phyloP scores from a whole-genome alignment of 805 yeast species.

The Vanderwaltozyma tropicalis region DNA sequence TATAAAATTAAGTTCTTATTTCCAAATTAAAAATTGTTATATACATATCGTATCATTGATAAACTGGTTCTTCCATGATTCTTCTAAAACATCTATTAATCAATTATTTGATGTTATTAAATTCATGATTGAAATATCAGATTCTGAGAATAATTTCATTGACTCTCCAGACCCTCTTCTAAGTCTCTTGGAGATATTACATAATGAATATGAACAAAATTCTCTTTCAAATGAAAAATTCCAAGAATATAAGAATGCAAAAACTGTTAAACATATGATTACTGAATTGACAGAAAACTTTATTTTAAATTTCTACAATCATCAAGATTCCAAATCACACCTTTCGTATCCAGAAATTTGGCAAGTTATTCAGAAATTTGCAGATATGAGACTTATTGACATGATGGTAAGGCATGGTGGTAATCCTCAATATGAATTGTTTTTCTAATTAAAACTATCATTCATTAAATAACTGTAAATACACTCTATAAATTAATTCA shows the following conservation, averaged over 20 bases:
- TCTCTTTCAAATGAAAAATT: too few species aligned
- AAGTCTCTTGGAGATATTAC: slow-evolving; percentile 1
- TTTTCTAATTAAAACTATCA: slow-evolving; percentile 4
- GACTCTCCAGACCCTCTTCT: slow-evolving; percentile 6
- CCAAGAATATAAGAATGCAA: neutral
- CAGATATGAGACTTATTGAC: slow-evolving; percentile 14
- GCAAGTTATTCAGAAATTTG: slow-evolving; percentile 10
- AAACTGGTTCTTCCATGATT: too few species aligned
- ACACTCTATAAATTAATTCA: neutral
- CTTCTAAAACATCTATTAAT: neutral
- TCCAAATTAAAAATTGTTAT: too few species aligned
- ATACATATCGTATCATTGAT: too few species aligned
- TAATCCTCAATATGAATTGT: slow-evolving; percentile 15
- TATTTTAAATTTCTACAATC: slow-evolving; percentile 7
- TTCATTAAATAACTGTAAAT: neutral
- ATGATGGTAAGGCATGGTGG: slow-evolving; percentile 16
- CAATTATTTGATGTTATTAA: neutral
- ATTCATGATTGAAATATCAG: neutral
- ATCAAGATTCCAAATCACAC: slow-evolving; percentile 3
- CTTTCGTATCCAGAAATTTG: slow-evolving; percentile 18
- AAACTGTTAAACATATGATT: too few species aligned
- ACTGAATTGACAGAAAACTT: slow-evolving; percentile 7
- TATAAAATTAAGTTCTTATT: too few species aligned
- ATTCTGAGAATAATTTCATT: neutral
- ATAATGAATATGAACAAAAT: neutral